Evolutionary conservation across 306 rosid species (phyloP).

Genomic region (Cercis canadensis): DNA sequence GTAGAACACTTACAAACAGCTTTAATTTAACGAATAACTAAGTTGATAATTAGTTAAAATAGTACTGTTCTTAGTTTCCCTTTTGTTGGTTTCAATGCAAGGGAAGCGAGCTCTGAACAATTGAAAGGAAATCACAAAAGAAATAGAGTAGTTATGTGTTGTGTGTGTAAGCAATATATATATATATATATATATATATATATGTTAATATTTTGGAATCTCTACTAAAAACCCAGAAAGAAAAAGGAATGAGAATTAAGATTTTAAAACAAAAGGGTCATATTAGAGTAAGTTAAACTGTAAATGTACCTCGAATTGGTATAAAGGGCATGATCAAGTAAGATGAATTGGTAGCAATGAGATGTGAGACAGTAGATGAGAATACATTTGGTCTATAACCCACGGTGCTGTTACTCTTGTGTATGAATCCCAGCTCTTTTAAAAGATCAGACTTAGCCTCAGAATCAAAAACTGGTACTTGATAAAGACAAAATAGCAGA

Average conservation of each 20-base stretch:
- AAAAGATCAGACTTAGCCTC: background rate
- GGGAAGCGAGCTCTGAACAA: no score
- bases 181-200: no score
- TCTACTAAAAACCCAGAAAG: background rate
- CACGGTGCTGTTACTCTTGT: constrained; percentile 84
- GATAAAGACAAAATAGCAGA: background rate
- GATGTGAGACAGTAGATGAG: constrained; percentile 90
- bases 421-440: constrained; percentile 82
- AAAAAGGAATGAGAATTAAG: background rate
- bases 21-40: no score
- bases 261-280: background rate
- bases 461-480: background rate
- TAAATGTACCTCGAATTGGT: constrained; percentile 66
- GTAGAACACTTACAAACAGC: no score
- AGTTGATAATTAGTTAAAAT: no score
- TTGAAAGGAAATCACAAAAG: no score
- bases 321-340: constrained; percentile 78
- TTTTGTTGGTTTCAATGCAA: no score
- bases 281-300: no score
- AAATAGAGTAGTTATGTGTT: no score
- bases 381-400: constrained; percentile 90
- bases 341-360: constrained; percentile 71
- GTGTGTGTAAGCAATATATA: no score
- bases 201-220: no score
- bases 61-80: no score